Percentiles rank a stretch among this genome's conserved stretches.
Evolutionary conservation across 352 stramenopile species (phyloP).

Genomic region (Phytophthora sojae): DNA sequence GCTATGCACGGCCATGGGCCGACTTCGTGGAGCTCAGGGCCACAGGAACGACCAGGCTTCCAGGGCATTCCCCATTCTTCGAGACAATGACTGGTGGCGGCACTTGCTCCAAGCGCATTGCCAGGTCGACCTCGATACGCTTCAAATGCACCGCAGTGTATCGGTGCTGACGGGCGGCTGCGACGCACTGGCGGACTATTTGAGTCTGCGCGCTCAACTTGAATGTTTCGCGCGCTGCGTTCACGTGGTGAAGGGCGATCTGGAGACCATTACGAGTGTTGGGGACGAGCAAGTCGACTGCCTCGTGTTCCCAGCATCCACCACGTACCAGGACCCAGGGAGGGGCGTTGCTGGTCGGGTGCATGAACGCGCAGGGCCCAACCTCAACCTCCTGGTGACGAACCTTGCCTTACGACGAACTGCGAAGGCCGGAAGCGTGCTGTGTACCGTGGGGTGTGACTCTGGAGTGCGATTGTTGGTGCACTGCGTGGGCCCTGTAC

Average conservation of each 20-base stretch:
- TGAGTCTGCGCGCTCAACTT: slow-evolving; percentile 51
- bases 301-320: slow-evolving; percentile 67
- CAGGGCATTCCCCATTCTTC: slow-evolving; percentile 5
- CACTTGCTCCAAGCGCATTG: slow-evolving; percentile 34
- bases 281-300: slow-evolving; percentile 53
- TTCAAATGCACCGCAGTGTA: slow-evolving; percentile 23
- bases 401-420: slow-evolving; percentile 12
- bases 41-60: neutral
- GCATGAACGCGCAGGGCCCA: slow-evolving; percentile 53
- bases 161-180: slow-evolving; percentile 22
- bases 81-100: slow-evolving; percentile 26
- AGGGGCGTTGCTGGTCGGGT: slow-evolving; percentile 57
- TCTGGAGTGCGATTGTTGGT: slow-evolving; percentile 57
- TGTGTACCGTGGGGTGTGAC: slow-evolving; percentile 57
- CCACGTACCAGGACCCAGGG: slow-evolving; percentile 43
- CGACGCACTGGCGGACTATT: slow-evolving; percentile 41
- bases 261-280: slow-evolving; percentile 46
- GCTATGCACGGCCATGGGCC: slow-evolving; percentile 24
- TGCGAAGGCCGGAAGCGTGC: slow-evolving; percentile 22
- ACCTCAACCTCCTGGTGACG: slow-evolving; percentile 23
- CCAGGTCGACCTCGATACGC: slow-evolving; percentile 2
- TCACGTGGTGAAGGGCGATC: slow-evolving; percentile 50
- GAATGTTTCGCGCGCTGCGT: slow-evolving; percentile 48
- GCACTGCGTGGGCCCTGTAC: slow-evolving; percentile 58
- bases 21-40: no score